These are phyloP conservation scores for Gaeumannomyces sp. DNA, from an alignment of 2,329 filamentous ascomycete species.

Conservation along the genomic window DNA sequence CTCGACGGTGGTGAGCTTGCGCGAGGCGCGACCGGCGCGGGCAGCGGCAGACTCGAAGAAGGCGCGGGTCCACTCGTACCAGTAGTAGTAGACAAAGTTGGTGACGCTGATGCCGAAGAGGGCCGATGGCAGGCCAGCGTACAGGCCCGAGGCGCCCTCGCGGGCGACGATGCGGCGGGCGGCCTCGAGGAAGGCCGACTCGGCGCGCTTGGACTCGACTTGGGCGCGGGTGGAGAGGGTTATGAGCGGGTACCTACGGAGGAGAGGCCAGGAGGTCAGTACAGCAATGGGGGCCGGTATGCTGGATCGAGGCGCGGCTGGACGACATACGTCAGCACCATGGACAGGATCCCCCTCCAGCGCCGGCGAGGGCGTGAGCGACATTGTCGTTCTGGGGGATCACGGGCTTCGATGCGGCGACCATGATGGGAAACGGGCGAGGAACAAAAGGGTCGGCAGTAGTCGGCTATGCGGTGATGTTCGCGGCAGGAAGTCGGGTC, in stretches of 20 bases:
- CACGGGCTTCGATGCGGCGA: conserved; percentile 48
- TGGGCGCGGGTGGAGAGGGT: conserved; percentile 96
- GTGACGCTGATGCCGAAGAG: conserved; percentile 97
- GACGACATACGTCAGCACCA: conserved; percentile 74
- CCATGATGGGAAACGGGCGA: conserved; percentile 7
- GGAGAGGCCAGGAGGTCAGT: conserved; percentile 10
- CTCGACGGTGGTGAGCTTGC: conserved; percentile 85
- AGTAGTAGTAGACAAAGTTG: conserved; percentile 99
- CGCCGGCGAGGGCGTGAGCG: conserved; percentile 86
- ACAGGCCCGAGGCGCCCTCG: conserved; percentile 83
- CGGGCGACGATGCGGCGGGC: conserved; percentile 82
- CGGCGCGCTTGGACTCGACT: conserved; percentile 90
- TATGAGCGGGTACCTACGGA: conserved; percentile 82
- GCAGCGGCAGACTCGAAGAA: conserved; percentile 76
- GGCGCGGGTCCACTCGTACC: conserved; percentile 94
- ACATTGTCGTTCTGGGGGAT: conserved; percentile 92
- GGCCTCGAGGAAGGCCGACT: conserved; percentile 77
- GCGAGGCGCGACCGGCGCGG: conserved; percentile 62
- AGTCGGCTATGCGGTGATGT: not conserved
- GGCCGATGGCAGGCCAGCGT: conserved; percentile 87
- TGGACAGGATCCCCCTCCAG: conserved; percentile 88
- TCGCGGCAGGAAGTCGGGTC: not conserved
- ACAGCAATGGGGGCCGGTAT: conserved; percentile 10
- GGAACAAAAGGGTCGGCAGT: not conserved
- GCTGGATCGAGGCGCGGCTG: conserved; percentile 7